Conservation (phyloP, 345 rosid species). For the Triadica sebifera region DNA sequence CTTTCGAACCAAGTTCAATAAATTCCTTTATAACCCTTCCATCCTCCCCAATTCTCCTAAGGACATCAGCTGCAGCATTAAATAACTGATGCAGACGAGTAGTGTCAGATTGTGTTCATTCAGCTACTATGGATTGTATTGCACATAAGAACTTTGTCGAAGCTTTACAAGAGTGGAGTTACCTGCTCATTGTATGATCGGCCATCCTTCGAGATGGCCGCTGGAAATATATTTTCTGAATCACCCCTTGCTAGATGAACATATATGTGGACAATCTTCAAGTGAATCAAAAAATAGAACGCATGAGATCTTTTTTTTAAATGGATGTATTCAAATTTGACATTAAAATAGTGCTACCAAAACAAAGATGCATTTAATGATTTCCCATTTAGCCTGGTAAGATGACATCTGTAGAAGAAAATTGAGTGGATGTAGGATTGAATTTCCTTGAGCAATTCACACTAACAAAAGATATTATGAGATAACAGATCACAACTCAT, state of each 20-base stretch:
- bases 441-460: background rate
- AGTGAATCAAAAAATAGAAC: slow-evolving; percentile 18
- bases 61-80: slow-evolving; percentile 80
- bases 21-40: slow-evolving; percentile 67
- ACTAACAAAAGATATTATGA: background rate
- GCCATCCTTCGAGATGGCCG: slow-evolving; percentile 93
- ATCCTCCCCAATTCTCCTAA: slow-evolving; percentile 77
- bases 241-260: slow-evolving; percentile 94
- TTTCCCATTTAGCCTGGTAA: background rate
- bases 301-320: background rate
- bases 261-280: slow-evolving; percentile 86
- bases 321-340: background rate
- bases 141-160: background rate
- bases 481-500: background rate
- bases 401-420: background rate
- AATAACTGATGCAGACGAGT: slow-evolving; percentile 56
- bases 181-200: slow-evolving; percentile 97
- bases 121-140: background rate
- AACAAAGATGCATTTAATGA: background rate
- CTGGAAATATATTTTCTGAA: slow-evolving; percentile 65
- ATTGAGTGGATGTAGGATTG: background rate
- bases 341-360: background rate
- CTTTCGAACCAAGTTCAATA: slow-evolving; percentile 71
- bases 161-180: background rate
- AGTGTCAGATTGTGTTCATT: slow-evolving; percentile 18